Evolutionary conservation across 2,329 filamentous ascomycete species (phyloP).

Genomic region (Fusarium udum): DNA sequence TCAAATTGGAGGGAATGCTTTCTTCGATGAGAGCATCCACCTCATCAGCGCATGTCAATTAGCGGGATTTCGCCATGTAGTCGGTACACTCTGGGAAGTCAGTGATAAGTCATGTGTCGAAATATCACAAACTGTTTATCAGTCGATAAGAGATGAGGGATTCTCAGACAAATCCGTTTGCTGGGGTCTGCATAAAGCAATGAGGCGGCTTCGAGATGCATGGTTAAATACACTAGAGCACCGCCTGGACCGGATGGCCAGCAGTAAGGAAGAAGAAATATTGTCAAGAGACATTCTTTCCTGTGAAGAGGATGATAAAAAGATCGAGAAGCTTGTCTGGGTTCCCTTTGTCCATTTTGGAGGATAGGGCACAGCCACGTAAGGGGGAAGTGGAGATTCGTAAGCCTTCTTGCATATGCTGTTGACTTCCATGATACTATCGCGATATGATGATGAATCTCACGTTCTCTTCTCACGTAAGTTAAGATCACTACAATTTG

Average conservation of each 20-base stretch:
- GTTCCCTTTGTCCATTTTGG: background rate
- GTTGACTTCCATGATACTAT: background rate
- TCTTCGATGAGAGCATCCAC: background rate
- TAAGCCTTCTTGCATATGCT: background rate
- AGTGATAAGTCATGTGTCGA: background rate
- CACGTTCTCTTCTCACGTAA: background rate
- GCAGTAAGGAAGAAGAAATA: background rate
- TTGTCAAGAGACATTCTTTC: background rate
- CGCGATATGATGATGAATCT: background rate
- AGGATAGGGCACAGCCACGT: background rate
- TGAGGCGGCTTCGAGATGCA: background rate
- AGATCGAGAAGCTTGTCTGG: background rate
- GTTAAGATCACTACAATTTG: accelerated
- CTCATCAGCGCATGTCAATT: background rate
- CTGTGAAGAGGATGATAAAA: accelerated
- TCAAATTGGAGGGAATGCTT: background rate
- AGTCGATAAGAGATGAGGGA: no score
- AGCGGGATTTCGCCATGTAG: background rate
- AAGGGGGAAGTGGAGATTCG: accelerated
- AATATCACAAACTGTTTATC: background rate
- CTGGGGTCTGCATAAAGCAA: background rate
- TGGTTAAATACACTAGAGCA: background rate
- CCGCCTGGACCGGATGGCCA: accelerated
- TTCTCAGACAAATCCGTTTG: background rate
- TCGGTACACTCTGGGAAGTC: background rate